Evolutionary conservation across 495 filamentous ascomycete species (phyloP).

Genomic region (Trichoderma orchidacearum): DNA sequence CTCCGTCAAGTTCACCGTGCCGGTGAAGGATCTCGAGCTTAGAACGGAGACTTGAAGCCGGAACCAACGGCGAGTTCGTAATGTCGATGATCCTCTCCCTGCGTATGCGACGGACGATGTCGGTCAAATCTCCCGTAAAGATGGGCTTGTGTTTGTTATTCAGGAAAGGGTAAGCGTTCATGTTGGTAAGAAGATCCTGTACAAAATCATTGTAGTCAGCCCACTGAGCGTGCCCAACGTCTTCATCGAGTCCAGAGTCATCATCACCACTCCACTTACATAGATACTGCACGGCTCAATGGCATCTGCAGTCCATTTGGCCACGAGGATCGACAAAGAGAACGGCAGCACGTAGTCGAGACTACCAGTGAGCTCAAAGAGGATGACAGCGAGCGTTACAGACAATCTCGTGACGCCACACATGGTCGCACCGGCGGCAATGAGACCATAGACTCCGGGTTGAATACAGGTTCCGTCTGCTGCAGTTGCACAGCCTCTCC

Average conservation of each 20-base stretch:
- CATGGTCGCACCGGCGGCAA: slow-evolving; percentile 94
- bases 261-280: slow-evolving; percentile 28
- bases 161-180: slow-evolving; percentile 94
- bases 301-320: slow-evolving; percentile 96
- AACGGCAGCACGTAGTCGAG: slow-evolving; percentile 92
- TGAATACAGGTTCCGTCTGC: slow-evolving; percentile 74
- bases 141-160: slow-evolving; percentile 86
- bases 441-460: slow-evolving; percentile 88
- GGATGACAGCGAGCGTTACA: slow-evolving; percentile 86
- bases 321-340: slow-evolving; percentile 78
- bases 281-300: slow-evolving; percentile 93
- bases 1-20: slow-evolving; percentile 84
- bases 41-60: slow-evolving; percentile 56
- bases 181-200: slow-evolving; percentile 80
- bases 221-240: too few relatives aligned
- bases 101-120: slow-evolving; percentile 67
- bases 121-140: slow-evolving; percentile 71
- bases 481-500: slow-evolving; percentile 55
- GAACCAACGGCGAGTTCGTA: slow-evolving; percentile 58
- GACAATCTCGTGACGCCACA: slow-evolving; percentile 91
- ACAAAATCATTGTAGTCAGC: slow-evolving; percentile 3
- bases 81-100: slow-evolving; percentile 79
- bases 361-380: slow-evolving; percentile 92
- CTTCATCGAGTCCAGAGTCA: slow-evolving; percentile 9
- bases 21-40: slow-evolving; percentile 73